Conservation (phyloP, 768 basidiomycete species). For the Tylopilus balloui region DNA sequence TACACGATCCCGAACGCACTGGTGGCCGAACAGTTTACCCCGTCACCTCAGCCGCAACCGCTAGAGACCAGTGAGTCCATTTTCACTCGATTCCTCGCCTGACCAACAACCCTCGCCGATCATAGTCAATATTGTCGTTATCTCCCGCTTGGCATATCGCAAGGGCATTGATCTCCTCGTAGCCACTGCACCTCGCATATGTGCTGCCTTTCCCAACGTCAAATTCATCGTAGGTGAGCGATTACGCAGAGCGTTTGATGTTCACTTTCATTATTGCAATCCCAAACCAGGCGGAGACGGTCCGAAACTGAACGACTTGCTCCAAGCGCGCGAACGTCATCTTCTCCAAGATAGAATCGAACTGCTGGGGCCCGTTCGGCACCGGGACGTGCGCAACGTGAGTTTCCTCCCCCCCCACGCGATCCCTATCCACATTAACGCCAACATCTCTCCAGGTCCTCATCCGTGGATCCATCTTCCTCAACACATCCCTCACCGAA, state of each 20-base stretch:
- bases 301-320: conserved; percentile 88
- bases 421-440: neutral
- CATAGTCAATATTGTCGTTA: conserved; percentile 84
- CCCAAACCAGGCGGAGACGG: conserved; percentile 77
- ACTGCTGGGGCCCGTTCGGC: conserved; percentile 76
- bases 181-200: conserved; percentile 87
- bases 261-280: neutral
- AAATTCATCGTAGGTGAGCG: conserved; percentile 76
- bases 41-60: conserved; percentile 42
- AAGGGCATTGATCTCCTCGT: conserved; percentile 97
- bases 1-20: conserved; percentile 95
- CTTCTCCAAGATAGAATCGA: conserved; percentile 89
- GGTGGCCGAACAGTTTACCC: conserved; percentile 81
- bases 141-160: conserved; percentile 88
- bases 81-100: too few species aligned
- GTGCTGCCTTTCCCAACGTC: conserved; percentile 78
- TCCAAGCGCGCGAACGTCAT: conserved; percentile 93
- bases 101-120: neutral
- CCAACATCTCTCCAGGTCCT: conserved; percentile 56
- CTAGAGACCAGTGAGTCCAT: conserved; percentile 50
- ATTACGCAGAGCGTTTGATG: neutral
- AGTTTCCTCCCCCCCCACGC: conserved; percentile 18
- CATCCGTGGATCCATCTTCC: conserved; percentile 79
- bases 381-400: conserved; percentile 79
- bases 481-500: conserved; percentile 95